Conservation (phyloP, 805 yeast species). For the Teunomyces funiuensis region DNA sequence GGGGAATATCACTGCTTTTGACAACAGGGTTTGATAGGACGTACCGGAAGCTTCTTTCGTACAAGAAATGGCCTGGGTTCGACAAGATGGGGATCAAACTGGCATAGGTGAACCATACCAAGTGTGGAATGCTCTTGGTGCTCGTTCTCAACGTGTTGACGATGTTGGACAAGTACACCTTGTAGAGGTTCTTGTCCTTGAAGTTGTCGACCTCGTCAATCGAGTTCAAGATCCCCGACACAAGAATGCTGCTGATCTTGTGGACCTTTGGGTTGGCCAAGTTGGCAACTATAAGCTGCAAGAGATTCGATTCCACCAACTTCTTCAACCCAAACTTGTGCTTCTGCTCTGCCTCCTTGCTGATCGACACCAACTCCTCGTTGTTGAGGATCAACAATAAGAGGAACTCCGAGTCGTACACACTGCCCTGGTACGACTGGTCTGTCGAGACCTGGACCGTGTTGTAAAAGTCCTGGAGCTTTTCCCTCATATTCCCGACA, state of each 20-base stretch:
- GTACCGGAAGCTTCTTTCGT: conserved; percentile 69
- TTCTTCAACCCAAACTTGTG: conserved; percentile 51
- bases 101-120: conserved; percentile 57
- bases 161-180: conserved; percentile 51
- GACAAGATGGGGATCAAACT: conserved; percentile 55
- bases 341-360: conserved; percentile 20
- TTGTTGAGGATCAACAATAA: conserved; percentile 61
- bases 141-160: conserved; percentile 33
- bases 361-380: conserved; percentile 54
- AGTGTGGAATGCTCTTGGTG: conserved; percentile 33
- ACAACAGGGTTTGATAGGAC: conserved; percentile 56
- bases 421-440: conserved; percentile 24
- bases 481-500: conserved; percentile 18
- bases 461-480: conserved; percentile 25
- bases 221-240: conserved; percentile 45
- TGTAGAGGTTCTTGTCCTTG: conserved; percentile 57
- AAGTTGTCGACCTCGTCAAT: conserved; percentile 39
- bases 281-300: conserved; percentile 50
- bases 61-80: conserved; percentile 72
- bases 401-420: conserved; percentile 73
- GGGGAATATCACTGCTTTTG: conserved; percentile 44
- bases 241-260: conserved; percentile 42
- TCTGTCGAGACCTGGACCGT: conserved; percentile 14
- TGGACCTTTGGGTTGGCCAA: conserved; percentile 36
- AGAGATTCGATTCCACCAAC: conserved; percentile 55